phyloP scores from a whole-genome alignment of 257 asterid species.

The Solanum corneliomulleri region DNA sequence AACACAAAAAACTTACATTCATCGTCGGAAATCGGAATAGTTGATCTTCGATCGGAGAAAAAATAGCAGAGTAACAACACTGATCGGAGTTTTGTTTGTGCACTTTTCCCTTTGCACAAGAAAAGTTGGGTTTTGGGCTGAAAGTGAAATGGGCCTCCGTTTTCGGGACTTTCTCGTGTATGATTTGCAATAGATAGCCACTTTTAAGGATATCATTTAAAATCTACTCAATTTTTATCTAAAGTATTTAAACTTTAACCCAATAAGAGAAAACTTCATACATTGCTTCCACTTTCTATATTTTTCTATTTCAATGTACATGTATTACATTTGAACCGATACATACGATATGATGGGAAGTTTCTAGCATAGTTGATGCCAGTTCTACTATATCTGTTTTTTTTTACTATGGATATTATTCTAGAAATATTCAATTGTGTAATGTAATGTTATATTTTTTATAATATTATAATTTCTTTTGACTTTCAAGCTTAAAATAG shows the following conservation, averaged over 20 bases:
- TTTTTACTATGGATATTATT: not conserved
- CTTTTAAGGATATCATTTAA: not conserved
- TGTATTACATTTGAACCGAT: not conserved
- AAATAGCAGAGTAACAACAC: no score
- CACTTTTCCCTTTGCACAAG: constrained; percentile 33
- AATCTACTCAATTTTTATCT: not conserved
- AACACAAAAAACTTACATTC: not conserved
- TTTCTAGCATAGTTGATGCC: not conserved
- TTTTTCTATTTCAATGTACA: no score
- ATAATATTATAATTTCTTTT: not conserved
- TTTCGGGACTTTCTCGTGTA: not conserved
- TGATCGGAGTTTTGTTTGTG: not conserved
- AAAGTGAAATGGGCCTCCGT: not conserved
- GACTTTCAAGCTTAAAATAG: not conserved
- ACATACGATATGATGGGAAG: not conserved
- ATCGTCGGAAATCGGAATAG: not conserved
- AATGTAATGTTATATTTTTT: not conserved
- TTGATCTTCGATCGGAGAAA: not conserved
- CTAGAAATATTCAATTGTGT: no score
- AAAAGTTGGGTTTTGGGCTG: not conserved
- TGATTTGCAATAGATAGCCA: not conserved
- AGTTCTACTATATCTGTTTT: not conserved
- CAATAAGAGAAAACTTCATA: not conserved
- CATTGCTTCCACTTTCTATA: not conserved
- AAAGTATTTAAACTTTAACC: not conserved